Conservation (phyloP, 108 stramenopile genomes). For the Schizochytrium sp. region DNA sequence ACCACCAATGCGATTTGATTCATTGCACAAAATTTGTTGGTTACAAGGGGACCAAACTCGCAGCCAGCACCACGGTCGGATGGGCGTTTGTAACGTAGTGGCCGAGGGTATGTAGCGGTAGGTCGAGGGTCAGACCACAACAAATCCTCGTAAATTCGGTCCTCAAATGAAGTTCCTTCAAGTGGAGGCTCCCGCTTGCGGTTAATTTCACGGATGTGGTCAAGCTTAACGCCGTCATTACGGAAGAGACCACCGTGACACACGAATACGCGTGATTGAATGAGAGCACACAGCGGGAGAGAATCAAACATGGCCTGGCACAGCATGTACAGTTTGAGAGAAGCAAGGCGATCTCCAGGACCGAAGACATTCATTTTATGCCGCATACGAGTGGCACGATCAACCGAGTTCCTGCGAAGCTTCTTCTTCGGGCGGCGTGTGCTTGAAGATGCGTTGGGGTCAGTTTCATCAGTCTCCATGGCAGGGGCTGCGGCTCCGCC, state of each 20-base stretch:
- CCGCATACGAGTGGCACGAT: slow-evolving; percentile 52
- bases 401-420: slow-evolving; percentile 37
- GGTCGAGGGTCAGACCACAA: slow-evolving; percentile 77
- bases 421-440: slow-evolving; percentile 31
- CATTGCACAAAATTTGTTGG: slow-evolving; percentile 74
- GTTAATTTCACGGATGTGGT: slow-evolving; percentile 74
- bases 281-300: slow-evolving; percentile 78
- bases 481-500: background rate
- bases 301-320: slow-evolving; percentile 73
- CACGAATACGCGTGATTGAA: slow-evolving; percentile 76
- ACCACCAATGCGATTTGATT: slow-evolving; percentile 75
- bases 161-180: slow-evolving; percentile 70
- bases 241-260: slow-evolving; percentile 80
- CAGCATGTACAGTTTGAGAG: slow-evolving; percentile 68
- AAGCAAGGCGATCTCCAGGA: slow-evolving; percentile 40
- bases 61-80: slow-evolving; percentile 77
- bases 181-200: slow-evolving; percentile 72
- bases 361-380: slow-evolving; percentile 38
- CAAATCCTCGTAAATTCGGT: slow-evolving; percentile 74
- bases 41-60: slow-evolving; percentile 76
- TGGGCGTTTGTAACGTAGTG: slow-evolving; percentile 72
- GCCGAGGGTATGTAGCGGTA: slow-evolving; percentile 51
- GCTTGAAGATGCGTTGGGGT: background rate
- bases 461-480: slow-evolving; percentile 21
- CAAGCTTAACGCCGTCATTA: slow-evolving; percentile 70